phyloP scores from a whole-genome alignment of 1,284 basidiomycete species.

The Apiotrichum gamsii region DNA sequence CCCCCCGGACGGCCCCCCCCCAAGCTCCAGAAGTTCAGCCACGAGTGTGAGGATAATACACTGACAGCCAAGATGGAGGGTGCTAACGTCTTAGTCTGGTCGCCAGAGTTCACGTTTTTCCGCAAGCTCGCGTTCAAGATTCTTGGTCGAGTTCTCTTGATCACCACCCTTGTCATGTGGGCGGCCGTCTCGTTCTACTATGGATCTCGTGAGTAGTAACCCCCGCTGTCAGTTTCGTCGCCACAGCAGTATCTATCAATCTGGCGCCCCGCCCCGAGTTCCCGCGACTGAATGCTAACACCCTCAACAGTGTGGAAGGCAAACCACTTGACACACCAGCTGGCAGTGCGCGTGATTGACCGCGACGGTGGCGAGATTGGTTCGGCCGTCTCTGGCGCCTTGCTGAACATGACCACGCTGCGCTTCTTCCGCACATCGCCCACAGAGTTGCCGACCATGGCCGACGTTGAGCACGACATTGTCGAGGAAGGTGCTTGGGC shows the following conservation, averaged over 20 bases:
- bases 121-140: constrained; percentile 37
- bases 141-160: constrained; percentile 20
- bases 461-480: constrained; percentile 27
- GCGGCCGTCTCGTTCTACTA: constrained; percentile 46
- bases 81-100: constrained; percentile 31
- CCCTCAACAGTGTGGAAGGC: constrained; percentile 36
- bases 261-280: no score
- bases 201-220: constrained; percentile 48
- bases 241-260: no score
- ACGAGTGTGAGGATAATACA: constrained; percentile 24
- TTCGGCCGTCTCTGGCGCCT: constrained; percentile 26
- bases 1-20: no score
- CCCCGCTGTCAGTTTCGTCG: no score
- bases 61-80: no score
- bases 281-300: no score
- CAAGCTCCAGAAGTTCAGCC: constrained; percentile 20
- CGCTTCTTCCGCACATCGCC: constrained; percentile 33
- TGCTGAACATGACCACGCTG: constrained; percentile 16
- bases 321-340: constrained; percentile 43
- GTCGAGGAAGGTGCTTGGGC: constrained; percentile 44
- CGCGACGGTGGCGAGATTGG: constrained; percentile 50
- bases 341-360: constrained; percentile 51
- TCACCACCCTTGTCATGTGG: constrained; percentile 42
- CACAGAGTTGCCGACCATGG: constrained; percentile 27
- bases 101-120: constrained; percentile 31